A percentile compares a stretch with the other conserved stretches of the same genome.
Conservation (phyloP, 306 rosid species). For the Echinosophora koreensis region DNA sequence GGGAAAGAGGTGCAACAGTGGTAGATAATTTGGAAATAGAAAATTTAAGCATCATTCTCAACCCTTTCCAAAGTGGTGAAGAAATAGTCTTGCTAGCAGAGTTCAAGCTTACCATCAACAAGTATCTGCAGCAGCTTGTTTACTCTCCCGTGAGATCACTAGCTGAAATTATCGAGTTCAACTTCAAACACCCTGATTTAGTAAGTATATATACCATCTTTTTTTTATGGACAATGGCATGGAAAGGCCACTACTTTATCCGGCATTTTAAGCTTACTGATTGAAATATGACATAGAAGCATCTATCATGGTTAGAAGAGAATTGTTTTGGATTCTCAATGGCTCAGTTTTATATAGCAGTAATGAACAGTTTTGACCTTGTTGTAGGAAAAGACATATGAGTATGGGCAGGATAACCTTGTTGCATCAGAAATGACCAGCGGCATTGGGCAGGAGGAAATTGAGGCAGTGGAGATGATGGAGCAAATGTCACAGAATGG, state of each 20-base stretch:
- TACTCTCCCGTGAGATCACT: constrained; percentile 63
- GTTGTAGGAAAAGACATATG: constrained; percentile 58
- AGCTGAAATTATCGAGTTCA: constrained; percentile 66
- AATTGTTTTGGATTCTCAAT: not conserved
- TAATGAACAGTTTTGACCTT: not conserved
- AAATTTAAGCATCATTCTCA: constrained; percentile 47
- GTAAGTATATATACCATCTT: constrained; percentile 40
- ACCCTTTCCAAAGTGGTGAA: constrained; percentile 55
- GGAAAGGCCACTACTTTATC: not conserved
- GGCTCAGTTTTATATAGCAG: not conserved
- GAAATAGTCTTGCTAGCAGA: constrained; percentile 46
- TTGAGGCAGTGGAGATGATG: constrained; percentile 47
- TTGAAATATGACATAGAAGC: not conserved
- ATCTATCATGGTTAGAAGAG: not conserved
- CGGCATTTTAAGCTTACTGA: not conserved
- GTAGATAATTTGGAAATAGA: constrained; percentile 70
- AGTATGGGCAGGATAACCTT: constrained; percentile 64
- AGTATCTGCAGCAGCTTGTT: constrained; percentile 56
- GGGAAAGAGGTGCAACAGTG: constrained; percentile 70
- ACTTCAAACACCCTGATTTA: constrained; percentile 53
- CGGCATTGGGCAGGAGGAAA: constrained; percentile 55
- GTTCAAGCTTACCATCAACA: constrained; percentile 59
- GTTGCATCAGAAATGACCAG: constrained; percentile 56
- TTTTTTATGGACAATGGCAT: not conserved
- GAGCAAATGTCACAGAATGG: constrained; percentile 53